phyloP scores from a whole-genome alignment of 257 asterid genomes.

The Asclepias syriaca region DNA sequence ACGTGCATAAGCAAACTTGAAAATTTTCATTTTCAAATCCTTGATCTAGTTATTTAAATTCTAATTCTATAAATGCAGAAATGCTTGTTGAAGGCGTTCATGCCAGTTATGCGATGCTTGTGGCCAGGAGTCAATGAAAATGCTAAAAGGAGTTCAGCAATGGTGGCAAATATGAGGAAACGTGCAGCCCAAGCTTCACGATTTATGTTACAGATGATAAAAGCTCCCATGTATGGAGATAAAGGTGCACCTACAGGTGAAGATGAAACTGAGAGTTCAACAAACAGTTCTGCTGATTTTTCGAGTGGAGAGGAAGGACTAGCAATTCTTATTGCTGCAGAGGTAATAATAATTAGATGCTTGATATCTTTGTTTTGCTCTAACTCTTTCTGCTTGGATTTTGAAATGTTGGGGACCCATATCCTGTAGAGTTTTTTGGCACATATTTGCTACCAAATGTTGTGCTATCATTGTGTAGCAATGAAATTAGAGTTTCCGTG shows the following conservation, averaged over 20 bases:
- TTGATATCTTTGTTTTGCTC: neutral
- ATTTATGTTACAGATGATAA: constrained; percentile 95
- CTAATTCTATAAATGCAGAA: constrained; percentile 45
- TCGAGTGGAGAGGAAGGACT: constrained; percentile 93
- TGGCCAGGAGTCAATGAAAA: constrained; percentile 91
- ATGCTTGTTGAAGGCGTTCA: constrained; percentile 68
- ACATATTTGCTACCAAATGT: neutral
- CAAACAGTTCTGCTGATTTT: constrained; percentile 34
- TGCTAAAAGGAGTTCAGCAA: constrained; percentile 43
- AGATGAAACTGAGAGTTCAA: constrained; percentile 26
- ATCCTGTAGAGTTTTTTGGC: neutral
- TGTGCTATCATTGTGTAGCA: neutral
- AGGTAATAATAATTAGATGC: constrained; percentile 44
- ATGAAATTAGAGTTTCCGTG: neutral
- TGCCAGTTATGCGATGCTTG: constrained; percentile 73
- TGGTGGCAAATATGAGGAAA: constrained; percentile 78
- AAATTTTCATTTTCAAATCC: neutral
- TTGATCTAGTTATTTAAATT: neutral
- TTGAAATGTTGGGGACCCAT: neutral
- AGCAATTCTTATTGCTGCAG: constrained; percentile 72
- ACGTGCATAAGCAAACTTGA: neutral
- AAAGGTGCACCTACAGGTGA: constrained; percentile 30
- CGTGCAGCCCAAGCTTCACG: constrained; percentile 91
- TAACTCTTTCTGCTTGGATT: constrained; percentile 1
- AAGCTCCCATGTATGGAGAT: constrained; percentile 55